These are phyloP conservation scores for Parmales sp. DNA, from an alignment of 108 stramenopile species.

Conservation along the genomic window DNA sequence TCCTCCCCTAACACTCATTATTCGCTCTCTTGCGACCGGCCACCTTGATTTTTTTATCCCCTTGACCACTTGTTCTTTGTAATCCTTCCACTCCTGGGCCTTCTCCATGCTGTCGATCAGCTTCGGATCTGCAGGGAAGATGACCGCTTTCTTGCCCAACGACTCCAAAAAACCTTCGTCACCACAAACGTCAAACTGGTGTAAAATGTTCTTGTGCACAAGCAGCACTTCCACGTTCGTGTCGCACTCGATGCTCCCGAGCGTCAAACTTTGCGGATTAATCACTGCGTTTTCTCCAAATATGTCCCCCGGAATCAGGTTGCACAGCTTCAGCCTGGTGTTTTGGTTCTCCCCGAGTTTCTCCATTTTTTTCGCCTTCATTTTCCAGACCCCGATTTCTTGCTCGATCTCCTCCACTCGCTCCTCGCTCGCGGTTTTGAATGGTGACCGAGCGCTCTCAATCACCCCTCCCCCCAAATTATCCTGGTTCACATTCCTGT, in stretches of 20 bases:
- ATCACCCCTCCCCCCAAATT: neutral
- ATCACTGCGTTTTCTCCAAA: conserved; percentile 2
- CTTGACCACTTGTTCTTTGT: neutral
- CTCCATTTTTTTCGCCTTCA: neutral
- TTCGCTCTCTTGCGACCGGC: neutral
- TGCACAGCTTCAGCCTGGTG: neutral
- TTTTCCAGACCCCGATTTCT: neutral
- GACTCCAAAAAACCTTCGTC: neutral
- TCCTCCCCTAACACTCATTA: conserved; percentile 4
- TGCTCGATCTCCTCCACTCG: neutral
- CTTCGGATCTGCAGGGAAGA: neutral
- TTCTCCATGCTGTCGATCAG: neutral
- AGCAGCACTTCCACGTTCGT: neutral
- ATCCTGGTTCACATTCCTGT: neutral
- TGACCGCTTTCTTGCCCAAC: neutral
- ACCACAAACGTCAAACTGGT: neutral
- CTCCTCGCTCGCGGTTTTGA: neutral
- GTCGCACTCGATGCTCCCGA: neutral
- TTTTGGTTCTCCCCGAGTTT: neutral
- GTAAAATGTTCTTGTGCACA: neutral
- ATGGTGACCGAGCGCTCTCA: neutral
- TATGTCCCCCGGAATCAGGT: neutral
- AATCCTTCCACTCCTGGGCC: neutral
- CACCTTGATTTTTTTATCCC: conserved; percentile 4
- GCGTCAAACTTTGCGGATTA: neutral